These are phyloP conservation scores for Phytophthora agathidicida DNA, from an alignment of 352 stramenopile genomes.

Conservation along the genomic window DNA sequence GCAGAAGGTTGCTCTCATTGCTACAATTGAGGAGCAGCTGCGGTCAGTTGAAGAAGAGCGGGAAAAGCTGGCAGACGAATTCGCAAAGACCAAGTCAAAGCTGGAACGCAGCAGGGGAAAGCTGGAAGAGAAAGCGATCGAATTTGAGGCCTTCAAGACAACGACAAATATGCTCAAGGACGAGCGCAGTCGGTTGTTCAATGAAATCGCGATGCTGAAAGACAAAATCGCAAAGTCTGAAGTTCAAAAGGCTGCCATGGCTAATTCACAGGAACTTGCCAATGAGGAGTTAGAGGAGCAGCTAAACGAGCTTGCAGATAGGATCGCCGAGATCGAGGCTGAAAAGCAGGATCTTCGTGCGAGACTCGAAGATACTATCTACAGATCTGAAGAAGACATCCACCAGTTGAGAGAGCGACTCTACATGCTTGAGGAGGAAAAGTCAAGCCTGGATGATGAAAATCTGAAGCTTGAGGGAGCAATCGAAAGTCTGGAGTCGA, in stretches of 20 bases:
- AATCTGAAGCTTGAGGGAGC: constrained; percentile 43
- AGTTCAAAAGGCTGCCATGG: constrained; percentile 49
- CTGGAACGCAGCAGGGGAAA: constrained; percentile 51
- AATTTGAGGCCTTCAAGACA: constrained; percentile 63
- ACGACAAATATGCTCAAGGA: constrained; percentile 70
- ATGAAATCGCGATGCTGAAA: constrained; percentile 62
- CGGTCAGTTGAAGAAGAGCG: constrained; percentile 50
- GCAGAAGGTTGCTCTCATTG: constrained; percentile 59
- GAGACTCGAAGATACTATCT: constrained; percentile 41
- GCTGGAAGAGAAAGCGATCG: constrained; percentile 70
- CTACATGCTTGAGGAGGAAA: constrained; percentile 55
- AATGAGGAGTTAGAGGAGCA: constrained; percentile 66
- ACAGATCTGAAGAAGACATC: constrained; percentile 54
- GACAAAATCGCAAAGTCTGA: constrained; percentile 51
- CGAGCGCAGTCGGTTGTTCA: constrained; percentile 55
- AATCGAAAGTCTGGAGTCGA: constrained; percentile 41
- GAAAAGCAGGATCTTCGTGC: constrained; percentile 54
- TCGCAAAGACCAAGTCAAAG: constrained; percentile 50
- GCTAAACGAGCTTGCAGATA: constrained; percentile 59
- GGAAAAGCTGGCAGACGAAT: constrained; percentile 51
- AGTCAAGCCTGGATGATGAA: constrained; percentile 40
- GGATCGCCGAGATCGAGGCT: constrained; percentile 62
- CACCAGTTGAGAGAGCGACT: constrained; percentile 52
- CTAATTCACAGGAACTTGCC: constrained; percentile 48
- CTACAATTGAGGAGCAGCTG: constrained; percentile 57